Base-by-base conservation (phyloP, 1,284 basidiomycete species). In the Malassezia psittaci region DNA sequence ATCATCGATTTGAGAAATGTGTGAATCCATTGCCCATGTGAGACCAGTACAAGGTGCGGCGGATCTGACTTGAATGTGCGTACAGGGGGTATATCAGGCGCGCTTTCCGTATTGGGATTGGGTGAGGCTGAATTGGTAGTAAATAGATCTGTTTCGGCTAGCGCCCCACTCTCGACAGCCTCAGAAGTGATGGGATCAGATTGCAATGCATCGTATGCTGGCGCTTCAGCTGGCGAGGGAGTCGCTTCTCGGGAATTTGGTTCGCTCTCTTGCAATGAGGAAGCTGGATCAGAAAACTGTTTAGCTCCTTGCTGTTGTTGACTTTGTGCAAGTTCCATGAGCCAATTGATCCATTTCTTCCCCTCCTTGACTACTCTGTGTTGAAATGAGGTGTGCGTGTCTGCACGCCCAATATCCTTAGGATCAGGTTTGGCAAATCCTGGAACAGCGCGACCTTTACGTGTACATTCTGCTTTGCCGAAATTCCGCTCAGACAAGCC, bases 11-110 rank as follows among this genome's bases (percentile, higher is more conserved):
- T 18, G 4, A 72, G 54, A 24, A 68, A 70, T 10, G 62, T 57
- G 3, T 66, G 63, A 54, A 72, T 66, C 67, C 65, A 67, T 56
- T 68, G 64, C 19, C 68, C 69, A 57, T 72, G 69, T 13, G 62
- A 60, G 13, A 72, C 66, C 6, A 70, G 37, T 2, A 72, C 62
- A 4, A 67, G 55, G 38, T 68, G 68, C 11, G 68, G 63, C 2
- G 46, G 24, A 1, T 35, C 18, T 3, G 41, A 2, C 24, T 29
- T 3, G 7, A 3, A 7, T 29, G 24, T 29, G 24, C 7, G 24
- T 29, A 29, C 24, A 29, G 24, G 24, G 24, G 24, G 24, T 3
- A 29, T 29, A 29, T 3, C 24, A 29, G 24, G 24, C 24, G 7
- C 24, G 24, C 4, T 29, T 4, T 29, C 24, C 24, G 24, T 29